Percentiles rank a stretch among this genome's conserved stretches.
phyloP scores from a whole-genome alignment of 495 filamentous ascomycete genomes.

The Penicillium lividum region DNA sequence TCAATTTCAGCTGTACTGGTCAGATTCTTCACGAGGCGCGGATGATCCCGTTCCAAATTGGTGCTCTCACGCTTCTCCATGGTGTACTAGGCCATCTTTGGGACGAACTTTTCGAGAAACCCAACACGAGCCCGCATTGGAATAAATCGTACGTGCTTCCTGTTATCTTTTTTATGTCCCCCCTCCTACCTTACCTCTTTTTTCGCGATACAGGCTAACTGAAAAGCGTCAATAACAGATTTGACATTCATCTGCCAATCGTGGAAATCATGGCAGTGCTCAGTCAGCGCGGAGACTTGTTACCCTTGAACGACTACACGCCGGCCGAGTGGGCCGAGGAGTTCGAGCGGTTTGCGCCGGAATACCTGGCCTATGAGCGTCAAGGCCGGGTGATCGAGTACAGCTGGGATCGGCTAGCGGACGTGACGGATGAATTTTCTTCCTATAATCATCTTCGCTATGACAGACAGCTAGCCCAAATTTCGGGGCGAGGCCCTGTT shows the following conservation, averaged over 20 bases:
- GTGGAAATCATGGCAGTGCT: background rate
- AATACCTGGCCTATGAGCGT: background rate
- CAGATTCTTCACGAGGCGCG: too few species aligned
- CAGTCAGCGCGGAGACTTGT: background rate
- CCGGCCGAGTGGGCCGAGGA: background rate
- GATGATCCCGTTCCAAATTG: too few species aligned
- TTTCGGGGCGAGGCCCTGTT: background rate
- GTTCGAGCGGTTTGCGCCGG: background rate
- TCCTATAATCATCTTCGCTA: background rate
- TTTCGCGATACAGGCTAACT: too few species aligned
- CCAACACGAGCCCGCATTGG: too few species aligned
- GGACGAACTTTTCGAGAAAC: too few species aligned
- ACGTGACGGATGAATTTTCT: background rate
- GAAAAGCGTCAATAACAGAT: background rate
- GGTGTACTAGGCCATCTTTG: too few species aligned
- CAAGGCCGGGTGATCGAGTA: background rate
- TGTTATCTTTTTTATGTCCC: background rate
- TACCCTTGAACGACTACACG: background rate
- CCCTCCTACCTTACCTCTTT: background rate
- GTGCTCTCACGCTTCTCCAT: too few species aligned
- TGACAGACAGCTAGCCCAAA: background rate
- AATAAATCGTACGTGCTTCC: too few species aligned
- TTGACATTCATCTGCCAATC: background rate
- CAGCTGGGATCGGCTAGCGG: background rate
- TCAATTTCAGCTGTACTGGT: too few species aligned